These are phyloP conservation scores for Fomitiporia mediterranea DNA, from an alignment of 1,284 basidiomycete genomes.

Conservation along the genomic window DNA sequence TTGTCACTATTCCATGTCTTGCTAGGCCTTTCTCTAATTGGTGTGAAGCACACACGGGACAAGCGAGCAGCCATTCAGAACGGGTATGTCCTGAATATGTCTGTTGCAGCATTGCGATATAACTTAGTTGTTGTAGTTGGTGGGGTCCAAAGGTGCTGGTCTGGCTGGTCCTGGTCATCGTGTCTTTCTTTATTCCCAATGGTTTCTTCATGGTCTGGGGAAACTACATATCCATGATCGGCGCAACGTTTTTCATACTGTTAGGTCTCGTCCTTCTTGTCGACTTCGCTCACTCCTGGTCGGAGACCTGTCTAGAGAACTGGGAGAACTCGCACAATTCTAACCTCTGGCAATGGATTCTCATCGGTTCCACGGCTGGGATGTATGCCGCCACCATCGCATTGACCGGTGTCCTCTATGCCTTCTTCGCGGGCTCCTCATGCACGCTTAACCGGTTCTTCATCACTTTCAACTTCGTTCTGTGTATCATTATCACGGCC, in stretches of 20 bases:
- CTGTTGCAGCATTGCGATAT: not conserved
- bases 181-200: slow-evolving; percentile 92
- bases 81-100: slow-evolving; percentile 49
- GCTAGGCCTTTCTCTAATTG: slow-evolving; percentile 75
- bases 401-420: slow-evolving; percentile 85
- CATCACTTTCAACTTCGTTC: slow-evolving; percentile 88
- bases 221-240: slow-evolving; percentile 87
- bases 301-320: slow-evolving; percentile 92
- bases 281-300: slow-evolving; percentile 99
- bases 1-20: slow-evolving; percentile 87
- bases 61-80: slow-evolving; percentile 96
- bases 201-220: slow-evolving; percentile 96
- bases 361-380: slow-evolving; percentile 88
- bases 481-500: slow-evolving; percentile 79
- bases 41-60: slow-evolving; percentile 85
- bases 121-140: slow-evolving; percentile 56
- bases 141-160: slow-evolving; percentile 96
- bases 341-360: slow-evolving; percentile 94
- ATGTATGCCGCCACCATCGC: slow-evolving; percentile 85
- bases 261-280: slow-evolving; percentile 96
- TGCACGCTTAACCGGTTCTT: slow-evolving; percentile 94
- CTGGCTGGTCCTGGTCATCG: slow-evolving; percentile 73
- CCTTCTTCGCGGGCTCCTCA: slow-evolving; percentile 84
- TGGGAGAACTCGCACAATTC: slow-evolving; percentile 83
- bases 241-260: slow-evolving; percentile 92